Evolutionary conservation across 140 eudicot genomes (phyloP).

Genomic region (Anethum foeniculum): DNA sequence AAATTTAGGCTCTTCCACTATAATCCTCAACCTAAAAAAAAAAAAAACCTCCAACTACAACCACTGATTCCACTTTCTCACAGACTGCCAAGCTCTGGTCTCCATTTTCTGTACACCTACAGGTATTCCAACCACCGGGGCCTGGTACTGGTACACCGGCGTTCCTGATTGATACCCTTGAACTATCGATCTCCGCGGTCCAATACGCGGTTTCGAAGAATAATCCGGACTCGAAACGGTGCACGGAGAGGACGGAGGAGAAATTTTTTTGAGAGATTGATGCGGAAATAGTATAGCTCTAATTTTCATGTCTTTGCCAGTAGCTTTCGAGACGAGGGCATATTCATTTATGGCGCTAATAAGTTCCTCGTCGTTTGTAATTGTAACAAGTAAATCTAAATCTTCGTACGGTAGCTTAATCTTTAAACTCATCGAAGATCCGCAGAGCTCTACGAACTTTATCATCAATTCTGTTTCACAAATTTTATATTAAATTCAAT

Average conservation of each 20-base stretch:
- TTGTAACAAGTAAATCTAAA: constrained; percentile 54
- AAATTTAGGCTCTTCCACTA: too few relatives aligned
- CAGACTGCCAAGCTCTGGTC: constrained; percentile 11
- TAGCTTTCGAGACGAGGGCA: constrained; percentile 29
- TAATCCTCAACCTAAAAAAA: too few relatives aligned
- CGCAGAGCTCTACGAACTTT: constrained; percentile 53
- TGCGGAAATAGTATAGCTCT: constrained; percentile 46
- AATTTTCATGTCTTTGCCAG: constrained; percentile 45
- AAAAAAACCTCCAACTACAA: background rate
- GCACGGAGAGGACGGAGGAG: constrained; percentile 53
- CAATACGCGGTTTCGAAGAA: constrained; percentile 19
- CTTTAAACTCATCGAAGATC: constrained; percentile 44
- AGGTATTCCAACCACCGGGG: constrained; percentile 21
- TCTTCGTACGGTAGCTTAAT: constrained; percentile 68
- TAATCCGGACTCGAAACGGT: constrained; percentile 32
- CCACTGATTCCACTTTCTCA: constrained; percentile 14
- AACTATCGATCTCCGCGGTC: background rate
- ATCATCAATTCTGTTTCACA: constrained; percentile 39
- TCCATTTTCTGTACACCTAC: background rate
- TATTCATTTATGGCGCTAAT: constrained; percentile 50
- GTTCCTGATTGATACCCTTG: background rate
- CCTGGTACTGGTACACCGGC: background rate
- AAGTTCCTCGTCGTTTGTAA: constrained; percentile 57
- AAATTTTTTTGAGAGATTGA: constrained; percentile 29
- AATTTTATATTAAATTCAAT: background rate